A percentile compares a stretch with the other conserved stretches of the same genome.
phyloP scores from a whole-genome alignment of 805 yeast species.

The Saturnispora hagleri region DNA sequence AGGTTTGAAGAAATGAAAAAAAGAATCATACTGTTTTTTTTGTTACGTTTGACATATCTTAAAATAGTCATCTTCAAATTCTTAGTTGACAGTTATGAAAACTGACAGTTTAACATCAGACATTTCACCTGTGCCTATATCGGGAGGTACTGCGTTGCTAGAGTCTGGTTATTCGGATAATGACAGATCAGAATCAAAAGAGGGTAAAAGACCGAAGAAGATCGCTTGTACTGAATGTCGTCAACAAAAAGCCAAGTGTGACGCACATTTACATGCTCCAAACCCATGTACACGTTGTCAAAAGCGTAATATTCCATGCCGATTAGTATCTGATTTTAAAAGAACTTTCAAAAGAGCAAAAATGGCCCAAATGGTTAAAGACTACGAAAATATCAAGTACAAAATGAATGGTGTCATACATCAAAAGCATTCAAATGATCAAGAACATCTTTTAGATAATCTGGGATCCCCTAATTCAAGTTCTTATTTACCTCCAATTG shows the following conservation, averaged over 20 bases:
- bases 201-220: slow-evolving; percentile 25
- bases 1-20: not conserved
- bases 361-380: slow-evolving; percentile 73
- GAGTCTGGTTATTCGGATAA: slow-evolving; percentile 1
- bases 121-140: not conserved
- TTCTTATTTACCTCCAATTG: not conserved
- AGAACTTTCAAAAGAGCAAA: slow-evolving; percentile 84
- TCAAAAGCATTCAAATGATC: not conserved
- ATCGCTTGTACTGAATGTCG: slow-evolving; percentile 95
- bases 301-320: slow-evolving; percentile 61
- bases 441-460: not conserved
- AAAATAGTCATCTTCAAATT: not conserved
- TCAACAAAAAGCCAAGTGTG: slow-evolving; percentile 89
- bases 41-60: not conserved
- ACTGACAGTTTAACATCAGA: not conserved
- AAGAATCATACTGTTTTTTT: not conserved
- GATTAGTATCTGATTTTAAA: slow-evolving; percentile 71
- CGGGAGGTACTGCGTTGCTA: not conserved
- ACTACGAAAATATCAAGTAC: slow-evolving; percentile 54
- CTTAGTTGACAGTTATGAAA: not conserved
- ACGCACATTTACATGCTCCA: slow-evolving; percentile 69
- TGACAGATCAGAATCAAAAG: not conserved
- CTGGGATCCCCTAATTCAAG: not conserved
- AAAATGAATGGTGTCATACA: slow-evolving; percentile 10
- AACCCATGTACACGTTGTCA: slow-evolving; percentile 75